phyloP scores from a whole-genome alignment of 768 basidiomycete genomes.

The Pleurotus platypus region DNA sequence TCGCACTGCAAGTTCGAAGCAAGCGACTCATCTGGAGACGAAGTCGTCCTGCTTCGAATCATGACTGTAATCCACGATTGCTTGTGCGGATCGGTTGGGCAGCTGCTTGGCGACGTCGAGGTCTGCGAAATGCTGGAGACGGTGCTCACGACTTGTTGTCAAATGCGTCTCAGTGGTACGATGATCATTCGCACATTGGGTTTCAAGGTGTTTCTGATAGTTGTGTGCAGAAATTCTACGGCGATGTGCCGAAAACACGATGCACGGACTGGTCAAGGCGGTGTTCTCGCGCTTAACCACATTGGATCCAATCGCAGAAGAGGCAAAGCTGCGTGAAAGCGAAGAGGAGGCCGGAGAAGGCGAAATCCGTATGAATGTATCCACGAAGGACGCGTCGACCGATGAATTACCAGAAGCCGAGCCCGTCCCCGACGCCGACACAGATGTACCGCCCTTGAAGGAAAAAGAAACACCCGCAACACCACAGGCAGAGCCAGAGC shows the following conservation, averaged over 20 bases:
- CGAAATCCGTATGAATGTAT: slow-evolving; percentile 62
- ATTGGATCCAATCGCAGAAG: slow-evolving; percentile 67
- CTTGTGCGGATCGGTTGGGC: slow-evolving; percentile 66
- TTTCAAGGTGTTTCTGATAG: no score
- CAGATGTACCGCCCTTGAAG: not conserved
- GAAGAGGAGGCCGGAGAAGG: slow-evolving; percentile 49
- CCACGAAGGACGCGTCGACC: slow-evolving; percentile 24
- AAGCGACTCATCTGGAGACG: slow-evolving; percentile 96
- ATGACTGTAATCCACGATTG: slow-evolving; percentile 86
- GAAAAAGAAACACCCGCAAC: not conserved
- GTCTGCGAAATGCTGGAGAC: slow-evolving; percentile 99
- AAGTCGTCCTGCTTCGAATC: slow-evolving; percentile 90
- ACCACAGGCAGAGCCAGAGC: not conserved
- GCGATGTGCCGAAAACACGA: slow-evolving; percentile 83
- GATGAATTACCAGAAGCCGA: slow-evolving; percentile 9
- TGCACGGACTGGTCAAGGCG: slow-evolving; percentile 81
- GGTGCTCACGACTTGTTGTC: slow-evolving; percentile 93
- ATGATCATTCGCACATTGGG: not conserved
- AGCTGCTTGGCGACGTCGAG: slow-evolving; percentile 83
- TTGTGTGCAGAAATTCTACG: slow-evolving; percentile 68
- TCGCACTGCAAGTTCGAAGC: slow-evolving; percentile 98
- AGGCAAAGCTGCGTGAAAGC: slow-evolving; percentile 53
- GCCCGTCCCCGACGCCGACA: slow-evolving; percentile 14
- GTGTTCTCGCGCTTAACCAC: slow-evolving; percentile 71
- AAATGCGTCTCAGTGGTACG: slow-evolving; percentile 93